Evolutionary conservation across 2,329 filamentous ascomycete species (phyloP).

Genomic region (Stenocarpella maydis): DNA sequence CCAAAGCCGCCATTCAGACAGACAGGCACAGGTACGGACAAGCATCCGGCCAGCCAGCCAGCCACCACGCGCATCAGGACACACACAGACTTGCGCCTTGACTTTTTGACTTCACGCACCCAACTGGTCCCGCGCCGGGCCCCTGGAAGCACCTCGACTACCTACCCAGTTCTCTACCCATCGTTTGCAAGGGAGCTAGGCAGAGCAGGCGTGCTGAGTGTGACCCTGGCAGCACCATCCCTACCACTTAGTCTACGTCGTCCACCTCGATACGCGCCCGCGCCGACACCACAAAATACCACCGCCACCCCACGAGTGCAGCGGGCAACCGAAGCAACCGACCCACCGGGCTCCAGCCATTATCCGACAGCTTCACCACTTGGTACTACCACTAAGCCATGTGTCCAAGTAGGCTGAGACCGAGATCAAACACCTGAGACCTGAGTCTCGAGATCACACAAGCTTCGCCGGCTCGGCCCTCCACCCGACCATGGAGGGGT

Average conservation of each 20-base stretch:
- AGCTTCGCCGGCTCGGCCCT: slow-evolving; percentile 25
- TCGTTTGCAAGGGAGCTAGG: slow-evolving; percentile 22
- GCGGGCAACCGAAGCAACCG: background rate
- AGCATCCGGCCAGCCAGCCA: background rate
- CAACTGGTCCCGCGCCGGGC: background rate
- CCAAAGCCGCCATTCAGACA: background rate
- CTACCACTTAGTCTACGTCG: slow-evolving; percentile 5
- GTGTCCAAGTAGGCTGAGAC: slow-evolving; percentile 33
- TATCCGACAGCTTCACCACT: slow-evolving; percentile 5
- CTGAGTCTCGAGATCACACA: slow-evolving; percentile 33
- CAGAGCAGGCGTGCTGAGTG: slow-evolving; percentile 8
- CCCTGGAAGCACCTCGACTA: background rate
- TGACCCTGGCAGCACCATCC: slow-evolving; percentile 16
- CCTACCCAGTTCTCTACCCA: slow-evolving; percentile 16
- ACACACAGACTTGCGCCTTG: slow-evolving; percentile 3
- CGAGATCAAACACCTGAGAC: slow-evolving; percentile 34
- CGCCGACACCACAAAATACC: background rate
- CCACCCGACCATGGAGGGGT: slow-evolving; percentile 58
- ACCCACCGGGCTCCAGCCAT: slow-evolving; percentile 4
- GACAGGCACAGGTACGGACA: background rate
- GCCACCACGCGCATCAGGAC: background rate
- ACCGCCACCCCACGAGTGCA: slow-evolving; percentile 4
- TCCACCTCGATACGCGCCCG: background rate
- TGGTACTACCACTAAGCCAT: slow-evolving; percentile 28
- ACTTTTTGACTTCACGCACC: background rate